Conservation (phyloP, 371 early-diverging fungal species). For the Mortierella sp. region DNA sequence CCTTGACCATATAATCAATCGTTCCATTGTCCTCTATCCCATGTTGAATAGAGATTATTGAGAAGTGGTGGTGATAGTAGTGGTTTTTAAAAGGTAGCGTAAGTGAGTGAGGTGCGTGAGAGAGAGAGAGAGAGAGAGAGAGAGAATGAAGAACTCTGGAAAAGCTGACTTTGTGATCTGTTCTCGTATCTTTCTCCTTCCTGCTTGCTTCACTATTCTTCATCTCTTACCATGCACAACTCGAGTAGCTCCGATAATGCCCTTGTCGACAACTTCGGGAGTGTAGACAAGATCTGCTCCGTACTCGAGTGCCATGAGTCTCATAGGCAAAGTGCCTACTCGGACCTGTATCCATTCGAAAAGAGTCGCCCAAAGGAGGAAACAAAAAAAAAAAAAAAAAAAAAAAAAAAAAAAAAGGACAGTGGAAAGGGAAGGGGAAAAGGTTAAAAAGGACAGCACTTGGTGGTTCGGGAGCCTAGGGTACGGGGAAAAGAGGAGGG, state of each 20-base stretch:
- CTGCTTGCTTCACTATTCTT: background rate
- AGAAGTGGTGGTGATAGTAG: background rate
- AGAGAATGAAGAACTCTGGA: too few species aligned
- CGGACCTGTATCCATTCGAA: slow-evolving; percentile 65
- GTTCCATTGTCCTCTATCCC: slow-evolving; percentile 72
- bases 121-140: too few species aligned
- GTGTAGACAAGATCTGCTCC: slow-evolving; percentile 96
- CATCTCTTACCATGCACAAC: slow-evolving; percentile 69
- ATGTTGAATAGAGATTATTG: too few species aligned
- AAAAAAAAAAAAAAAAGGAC: background rate
- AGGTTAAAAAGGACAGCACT: too few species aligned
- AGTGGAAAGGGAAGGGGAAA: too few species aligned
- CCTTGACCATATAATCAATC: slow-evolving; percentile 72
- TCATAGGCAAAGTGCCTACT: slow-evolving; percentile 88
- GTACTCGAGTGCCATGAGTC: slow-evolving; percentile 84
- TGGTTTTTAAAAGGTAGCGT: slow-evolving; percentile 10
- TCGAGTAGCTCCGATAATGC: slow-evolving; percentile 84
- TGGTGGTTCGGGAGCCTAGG: too few species aligned
- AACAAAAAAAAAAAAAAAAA: background rate
- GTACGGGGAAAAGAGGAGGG: too few species aligned
- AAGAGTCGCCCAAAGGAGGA: background rate
- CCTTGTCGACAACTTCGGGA: slow-evolving; percentile 91
- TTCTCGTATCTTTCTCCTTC: background rate
- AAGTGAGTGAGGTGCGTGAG: too few species aligned
- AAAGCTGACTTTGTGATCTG: background rate